Base-by-base conservation (phyloP, 106 monocot genomes). In the Vanilla planifolia region DNA sequence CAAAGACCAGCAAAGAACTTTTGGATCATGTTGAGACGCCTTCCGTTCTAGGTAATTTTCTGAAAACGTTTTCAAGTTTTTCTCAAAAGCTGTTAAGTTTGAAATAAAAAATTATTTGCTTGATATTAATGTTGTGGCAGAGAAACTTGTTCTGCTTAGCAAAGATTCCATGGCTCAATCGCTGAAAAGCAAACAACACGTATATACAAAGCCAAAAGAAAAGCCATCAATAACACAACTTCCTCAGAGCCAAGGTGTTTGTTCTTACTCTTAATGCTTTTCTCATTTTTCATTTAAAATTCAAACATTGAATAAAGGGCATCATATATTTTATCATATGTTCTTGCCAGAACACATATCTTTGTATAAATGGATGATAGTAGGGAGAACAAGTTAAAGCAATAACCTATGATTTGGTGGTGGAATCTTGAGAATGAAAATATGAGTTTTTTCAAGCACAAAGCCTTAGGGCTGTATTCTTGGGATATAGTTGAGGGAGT, bases 231-330 rank as follows among this genome's bases (percentile, higher is more conserved):
- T 57, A 34, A 21, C 20, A 34, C 57, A 33, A 36, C 33, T 32
- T 57, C 57, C 57, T 6, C 17, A 36, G 8, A 57, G 57, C 21
- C 57, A 57, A 36, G 57, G 57, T 57, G 35, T 19, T 35, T 57
- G 9, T 10, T 36, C 57, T 57, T 57, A 55, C 19, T 21, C 19
- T 21, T 6, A 29, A 19, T 21, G 6, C 20, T 35, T 33, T 57
- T n/a, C 23, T 27, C 30, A 15, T 16, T 30, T 53, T 53, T 15
- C 11, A 10, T 8, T 25, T 51, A n/a, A n/a, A n/a, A n/a, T n/a
- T n/a, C n/a, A n/a, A n/a, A n/a, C n/a, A n/a, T n/a, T n/a, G n/a
- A n/a, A n/a, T n/a, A n/a, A n/a, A n/a, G n/a, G n/a, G n/a, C n/a
- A n/a, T n/a, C n/a, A n/a, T n/a, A n/a, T n/a, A n/a, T n/a, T n/a